Evolutionary conservation across 2,329 filamentous ascomycete genomes (phyloP), one percentile per base, ranked within the genome.

Genomic region (Venturia pyrina): DNA sequence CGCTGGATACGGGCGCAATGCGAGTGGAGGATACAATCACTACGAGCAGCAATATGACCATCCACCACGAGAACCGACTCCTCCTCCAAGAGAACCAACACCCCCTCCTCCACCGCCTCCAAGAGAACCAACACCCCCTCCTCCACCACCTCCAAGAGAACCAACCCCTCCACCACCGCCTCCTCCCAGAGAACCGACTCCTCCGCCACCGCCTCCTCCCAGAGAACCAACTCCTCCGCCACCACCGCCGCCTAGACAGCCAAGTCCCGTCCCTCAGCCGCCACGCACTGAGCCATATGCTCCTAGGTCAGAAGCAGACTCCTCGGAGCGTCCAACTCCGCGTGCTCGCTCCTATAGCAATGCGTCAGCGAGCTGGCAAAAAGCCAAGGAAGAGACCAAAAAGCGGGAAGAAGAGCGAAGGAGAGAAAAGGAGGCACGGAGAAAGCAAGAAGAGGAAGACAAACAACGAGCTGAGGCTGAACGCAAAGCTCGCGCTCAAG

Each of bases 371-470:
- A 40, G 34, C 17, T 68, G 67, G 67, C 40, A 68, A 37, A 67
- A 68, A 41, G 67, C 67, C 21, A 50, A 60, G 43, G 67, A 61
- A 34, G 66, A 68, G 43, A 67, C 50, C 28, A 44, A 50, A 50
- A 57, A 43, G 53, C 24, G 46, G 28, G 67, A 46, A 34, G 67
- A 68, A 50, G 67, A 68, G n/a, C 65, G 60, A 32, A 59, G 32
- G 15, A 19, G 32, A 59, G 46, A 48, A 43, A 53, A 57, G 37
- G 48, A 53, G 48, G 48, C 21, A 10, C 60, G 59, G 57, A 64
- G 65, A 13, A 66, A 66, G 50, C 28, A 2, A 34, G 61, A 62
- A 34, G 24, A 66, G 70, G 63, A 44, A 37, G 66, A 32, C 5
- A 28, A 37, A 34, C 64, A 60, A 28, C 65, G 65, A 40, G 62